These are phyloP conservation scores for Terfezia claveryi DNA, from an alignment of 495 filamentous ascomycete species.

Conservation along the genomic window DNA sequence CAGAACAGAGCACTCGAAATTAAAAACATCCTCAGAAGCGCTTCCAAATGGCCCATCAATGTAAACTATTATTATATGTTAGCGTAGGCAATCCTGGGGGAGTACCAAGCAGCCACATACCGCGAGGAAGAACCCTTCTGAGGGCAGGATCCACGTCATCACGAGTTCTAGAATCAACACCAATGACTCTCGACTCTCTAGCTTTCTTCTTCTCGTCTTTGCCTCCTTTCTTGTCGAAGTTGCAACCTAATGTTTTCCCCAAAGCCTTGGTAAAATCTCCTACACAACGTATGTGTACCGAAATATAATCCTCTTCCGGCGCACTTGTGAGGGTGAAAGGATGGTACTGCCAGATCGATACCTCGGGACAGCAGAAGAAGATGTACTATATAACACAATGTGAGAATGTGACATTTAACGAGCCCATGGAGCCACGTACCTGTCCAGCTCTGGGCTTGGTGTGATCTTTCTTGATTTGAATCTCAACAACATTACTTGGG, in stretches of 20 bases:
- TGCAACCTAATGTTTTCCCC: slow-evolving; percentile 44
- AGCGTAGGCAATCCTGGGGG: neutral
- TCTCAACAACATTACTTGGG: slow-evolving; percentile 61
- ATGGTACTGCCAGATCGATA: slow-evolving; percentile 60
- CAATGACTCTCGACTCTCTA: slow-evolving; percentile 30
- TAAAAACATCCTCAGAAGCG: slow-evolving; percentile 56
- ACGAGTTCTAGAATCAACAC: slow-evolving; percentile 34
- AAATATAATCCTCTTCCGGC: slow-evolving; percentile 64
- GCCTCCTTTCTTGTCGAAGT: slow-evolving; percentile 32
- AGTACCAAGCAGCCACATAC: slow-evolving; percentile 2
- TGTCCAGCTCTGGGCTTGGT: slow-evolving; percentile 58
- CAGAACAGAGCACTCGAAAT: slow-evolving; percentile 49
- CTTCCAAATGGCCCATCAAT: slow-evolving; percentile 63
- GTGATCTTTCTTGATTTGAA: slow-evolving; percentile 66
- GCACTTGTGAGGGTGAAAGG: slow-evolving; percentile 61
- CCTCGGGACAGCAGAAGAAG: slow-evolving; percentile 59
- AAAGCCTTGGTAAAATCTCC: slow-evolving; percentile 46
- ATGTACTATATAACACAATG: slow-evolving; percentile 31
- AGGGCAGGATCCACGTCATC: slow-evolving; percentile 42
- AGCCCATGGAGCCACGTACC: neutral
- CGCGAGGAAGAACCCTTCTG: slow-evolving; percentile 42
- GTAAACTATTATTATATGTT: slow-evolving; percentile 29
- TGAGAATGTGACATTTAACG: neutral
- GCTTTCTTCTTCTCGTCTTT: slow-evolving; percentile 26
- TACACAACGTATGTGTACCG: slow-evolving; percentile 51